Evolutionary conservation across 371 early-diverging fungal species (phyloP), one percentile per base, ranked within the genome.

Genomic region (Circinella umbellata): DNA sequence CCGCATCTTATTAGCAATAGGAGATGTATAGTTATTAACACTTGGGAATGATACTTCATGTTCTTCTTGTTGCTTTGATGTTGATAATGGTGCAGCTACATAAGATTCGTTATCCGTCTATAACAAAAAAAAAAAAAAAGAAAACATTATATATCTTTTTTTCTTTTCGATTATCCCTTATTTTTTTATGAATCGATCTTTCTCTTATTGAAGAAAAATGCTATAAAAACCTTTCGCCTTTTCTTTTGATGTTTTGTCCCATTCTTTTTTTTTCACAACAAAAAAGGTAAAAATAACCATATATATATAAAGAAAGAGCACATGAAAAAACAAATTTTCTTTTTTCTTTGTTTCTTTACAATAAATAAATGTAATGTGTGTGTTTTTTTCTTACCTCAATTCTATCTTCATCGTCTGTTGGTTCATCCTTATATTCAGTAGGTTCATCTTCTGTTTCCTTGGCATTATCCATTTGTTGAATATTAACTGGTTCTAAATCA

Each of bases 381-480:
- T 35, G 47, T 15, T n/a, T 54, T 8, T 54, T 15, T 8, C 17
- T 34, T 34, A 57, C 57, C 57, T 57, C 57, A 18, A 27, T 20
- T 57, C 57, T 57, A 57, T 34, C 36, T 57, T 60, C 38, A 59
- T 74, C 34, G 18, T 67, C 53, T 13, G 57, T 42, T 5, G 59
- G 38, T 51, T 68, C 64, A 8, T 61, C 42, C 13, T 46, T 63
- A 48, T 39, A 63, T 47, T 42, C 47, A 57, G 37, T 49, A 1
- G 69, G 18, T 37, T 66, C 47, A n/a, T 36, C 63, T 46, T 48
- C 61, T 20, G 76, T 71, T 35, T 74, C 67, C 46, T 80, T 77
- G 4, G 77, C 15, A 51, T 51, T 51, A 51, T 51, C 71, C 47
- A 75, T 15, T 0, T 15, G 51, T n/a, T 51, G 51, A 57, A 27